phyloP scores from a whole-genome alignment of 345 rosid species.

The Ailanthus altissimus region DNA sequence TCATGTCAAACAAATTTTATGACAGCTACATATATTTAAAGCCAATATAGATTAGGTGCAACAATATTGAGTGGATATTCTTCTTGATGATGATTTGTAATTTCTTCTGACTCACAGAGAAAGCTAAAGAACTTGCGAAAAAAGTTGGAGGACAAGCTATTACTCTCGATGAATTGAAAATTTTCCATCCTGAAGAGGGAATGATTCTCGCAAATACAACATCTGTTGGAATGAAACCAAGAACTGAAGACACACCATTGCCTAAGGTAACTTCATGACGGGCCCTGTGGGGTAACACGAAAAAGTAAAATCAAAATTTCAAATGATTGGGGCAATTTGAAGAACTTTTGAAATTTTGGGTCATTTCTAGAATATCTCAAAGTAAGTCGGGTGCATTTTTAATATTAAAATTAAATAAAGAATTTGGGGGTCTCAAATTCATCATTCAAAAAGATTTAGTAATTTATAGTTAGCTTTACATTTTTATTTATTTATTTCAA shows the following conservation, averaged over 20 bases:
- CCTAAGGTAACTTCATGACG: conserved; percentile 30
- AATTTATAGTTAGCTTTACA: too few species aligned
- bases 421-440: too few species aligned
- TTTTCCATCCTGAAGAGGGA: conserved; percentile 62
- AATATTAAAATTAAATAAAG: neutral
- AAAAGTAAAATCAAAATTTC: too few species aligned
- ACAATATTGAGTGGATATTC: neutral
- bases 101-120: conserved; percentile 33
- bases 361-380: neutral
- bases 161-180: conserved; percentile 45
- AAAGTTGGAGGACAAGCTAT: conserved; percentile 58
- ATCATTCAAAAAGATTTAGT: too few species aligned
- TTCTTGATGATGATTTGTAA: neutral
- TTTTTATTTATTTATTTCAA: too few species aligned
- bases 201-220: conserved; percentile 70
- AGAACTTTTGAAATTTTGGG: neutral
- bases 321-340: neutral
- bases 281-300: too few species aligned
- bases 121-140: conserved; percentile 54
- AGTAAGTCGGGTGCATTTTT: neutral
- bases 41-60: neutral
- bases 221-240: conserved; percentile 65
- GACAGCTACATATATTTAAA: neutral
- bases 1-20: too few species aligned
- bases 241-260: conserved; percentile 44